A percentile compares a stretch with the other conserved stretches of the same genome.
phyloP scores from a whole-genome alignment of 73 alveolate species.

The Symbiodinium pilosum region DNA sequence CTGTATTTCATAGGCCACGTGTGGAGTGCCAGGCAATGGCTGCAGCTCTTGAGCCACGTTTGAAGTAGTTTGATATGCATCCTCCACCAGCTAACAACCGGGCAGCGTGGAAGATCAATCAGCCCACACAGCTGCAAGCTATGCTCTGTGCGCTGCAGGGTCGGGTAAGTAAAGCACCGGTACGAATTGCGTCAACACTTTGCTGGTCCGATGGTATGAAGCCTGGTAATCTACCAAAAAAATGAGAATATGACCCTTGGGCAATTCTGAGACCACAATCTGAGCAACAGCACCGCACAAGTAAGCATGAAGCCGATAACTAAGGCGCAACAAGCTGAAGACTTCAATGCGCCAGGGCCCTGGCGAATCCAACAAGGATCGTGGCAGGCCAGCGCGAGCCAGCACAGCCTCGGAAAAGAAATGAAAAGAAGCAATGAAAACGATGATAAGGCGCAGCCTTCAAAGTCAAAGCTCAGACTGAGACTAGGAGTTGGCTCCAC shows the following conservation, averaged over 20 bases:
- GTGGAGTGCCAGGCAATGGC: not conserved
- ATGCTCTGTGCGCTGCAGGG: no score
- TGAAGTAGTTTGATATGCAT: no score
- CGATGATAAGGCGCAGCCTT: no score
- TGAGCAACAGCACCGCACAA: not conserved
- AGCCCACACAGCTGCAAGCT: no score
- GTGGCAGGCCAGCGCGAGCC: not conserved
- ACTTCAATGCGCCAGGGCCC: not conserved
- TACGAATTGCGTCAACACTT: no score
- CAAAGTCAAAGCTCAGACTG: not conserved
- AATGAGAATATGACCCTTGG: not conserved
- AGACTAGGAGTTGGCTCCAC: slow-evolving; percentile 46
- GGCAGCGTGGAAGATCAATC: no score
- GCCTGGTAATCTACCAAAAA: no score
- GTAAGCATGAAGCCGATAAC: not conserved
- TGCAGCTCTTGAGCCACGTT: not conserved
- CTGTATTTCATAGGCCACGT: not conserved
- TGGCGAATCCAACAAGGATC: not conserved
- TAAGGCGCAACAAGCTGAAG: not conserved
- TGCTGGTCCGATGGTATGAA: no score
- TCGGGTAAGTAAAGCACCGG: no score
- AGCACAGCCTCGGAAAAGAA: not conserved
- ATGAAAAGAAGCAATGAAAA: not conserved
- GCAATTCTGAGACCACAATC: not conserved
- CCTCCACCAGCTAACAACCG: no score